A percentile compares a stretch with the other conserved stretches of the same genome.
These are phyloP conservation scores for Cladosporium phlei DNA, from an alignment of 2,329 filamentous ascomycete genomes.

Conservation along the genomic window DNA sequence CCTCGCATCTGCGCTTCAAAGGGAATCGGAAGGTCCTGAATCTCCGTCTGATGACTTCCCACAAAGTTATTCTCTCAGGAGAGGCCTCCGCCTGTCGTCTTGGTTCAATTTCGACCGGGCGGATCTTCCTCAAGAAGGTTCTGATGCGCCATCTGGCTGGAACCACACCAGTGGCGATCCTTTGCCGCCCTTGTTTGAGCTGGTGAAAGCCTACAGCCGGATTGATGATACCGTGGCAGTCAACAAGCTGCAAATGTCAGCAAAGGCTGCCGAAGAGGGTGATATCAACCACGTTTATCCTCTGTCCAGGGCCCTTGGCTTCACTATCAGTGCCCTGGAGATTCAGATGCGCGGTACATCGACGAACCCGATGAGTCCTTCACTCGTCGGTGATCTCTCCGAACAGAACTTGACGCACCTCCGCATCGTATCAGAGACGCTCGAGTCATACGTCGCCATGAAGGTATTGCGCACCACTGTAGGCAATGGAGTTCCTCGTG, in stretches of 20 bases:
- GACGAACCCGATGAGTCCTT: slow-evolving; percentile 60
- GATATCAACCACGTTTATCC: slow-evolving; percentile 22
- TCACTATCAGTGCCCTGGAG: slow-evolving; percentile 81
- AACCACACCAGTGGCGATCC: slow-evolving; percentile 5
- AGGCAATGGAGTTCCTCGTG: slow-evolving; percentile 1
- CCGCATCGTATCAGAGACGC: slow-evolving; percentile 82
- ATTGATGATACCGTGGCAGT: slow-evolving; percentile 51
- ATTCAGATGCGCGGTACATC: slow-evolving; percentile 81
- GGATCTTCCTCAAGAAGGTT: neutral
- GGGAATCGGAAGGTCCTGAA: neutral
- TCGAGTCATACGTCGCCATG: slow-evolving; percentile 75
- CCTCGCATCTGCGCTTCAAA: slow-evolving; percentile 18
- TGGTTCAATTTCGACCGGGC: slow-evolving; percentile 15
- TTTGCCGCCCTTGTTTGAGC: slow-evolving; percentile 22
- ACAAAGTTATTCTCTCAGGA: slow-evolving; percentile 12
- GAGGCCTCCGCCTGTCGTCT: slow-evolving; percentile 18
- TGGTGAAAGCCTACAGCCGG: slow-evolving; percentile 53
- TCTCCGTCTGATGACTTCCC: neutral
- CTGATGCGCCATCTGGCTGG: neutral
- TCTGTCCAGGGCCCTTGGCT: slow-evolving; percentile 57
- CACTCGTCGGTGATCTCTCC: slow-evolving; percentile 74
- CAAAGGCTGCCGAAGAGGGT: slow-evolving; percentile 16
- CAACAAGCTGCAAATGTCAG: slow-evolving; percentile 40
- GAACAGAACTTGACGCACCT: slow-evolving; percentile 81
- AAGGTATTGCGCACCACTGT: slow-evolving; percentile 57